Evolutionary conservation across 768 basidiomycete species (phyloP), one percentile per base, ranked within the genome.

Genomic region (Tricholoma hemisulphureum): DNA sequence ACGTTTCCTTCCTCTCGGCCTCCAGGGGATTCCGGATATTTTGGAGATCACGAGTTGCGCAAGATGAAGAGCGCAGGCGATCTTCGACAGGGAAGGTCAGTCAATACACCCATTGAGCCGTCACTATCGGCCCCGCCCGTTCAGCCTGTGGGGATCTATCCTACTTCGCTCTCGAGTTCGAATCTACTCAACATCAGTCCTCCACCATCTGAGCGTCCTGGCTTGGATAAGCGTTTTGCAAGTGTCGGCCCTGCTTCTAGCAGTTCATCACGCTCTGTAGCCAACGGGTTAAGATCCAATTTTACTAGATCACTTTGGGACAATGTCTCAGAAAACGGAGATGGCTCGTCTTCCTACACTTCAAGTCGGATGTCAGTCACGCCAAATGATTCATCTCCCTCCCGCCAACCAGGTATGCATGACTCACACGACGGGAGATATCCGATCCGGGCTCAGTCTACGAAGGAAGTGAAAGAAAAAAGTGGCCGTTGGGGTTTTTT

Each of bases 1-100:
- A 65, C 59, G 13, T 51, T 34, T 56, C 61, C 56, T 58, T 60
- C 53, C 58, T 61, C 55, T 31, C 65, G 58, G 56, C 63, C 63
- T 56, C 69, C 69, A 26, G 77, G 80, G 50, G 81, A 83, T 45
- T 65, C 74, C 5, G 74, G 76, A 51, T 70, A 75, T 57, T 71
- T 71, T 62, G 71, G 73, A 32, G 83, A 86, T 61, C 84, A 75
- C 50, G 88, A 91, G 66, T 69, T 91, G 43, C 83, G 89, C 59
- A 87, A 83, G 68, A 92, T 93, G 91, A 92, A 91, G 74, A 92
- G 91, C 69, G 91, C 91, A 20, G 91, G 89, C 34, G 91, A 92
- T 69, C 75, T 93, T 37, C 84, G 87, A 32, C 76, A 81, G 59
- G 78, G 74, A 28, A 71, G 73, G 56, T 67, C 69, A 46, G 63